Base-by-base conservation (phyloP, 805 yeast species). In the Lipomyces sp. region DNA sequence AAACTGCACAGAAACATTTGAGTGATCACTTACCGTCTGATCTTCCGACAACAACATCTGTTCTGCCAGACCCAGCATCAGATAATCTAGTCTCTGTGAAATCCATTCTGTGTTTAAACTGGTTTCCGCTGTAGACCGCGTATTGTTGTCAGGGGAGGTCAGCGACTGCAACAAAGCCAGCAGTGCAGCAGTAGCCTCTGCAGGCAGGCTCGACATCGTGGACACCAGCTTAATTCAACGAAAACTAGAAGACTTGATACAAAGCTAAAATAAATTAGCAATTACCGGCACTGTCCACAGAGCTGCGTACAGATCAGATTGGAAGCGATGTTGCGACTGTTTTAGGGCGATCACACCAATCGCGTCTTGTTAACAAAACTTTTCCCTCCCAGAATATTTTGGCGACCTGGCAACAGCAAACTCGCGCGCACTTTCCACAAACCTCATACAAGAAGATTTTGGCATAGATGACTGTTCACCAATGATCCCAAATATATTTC, bases 71-170 rank as follows among this genome's bases (percentile, higher is more conserved):
- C 91, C 95, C 2, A 89, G 81, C 66, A 94, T 81, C 56, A 94
- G 80, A 65, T 87, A 77, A 71, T 89, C 93, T 57, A 90, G 89
- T 64, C 87, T 86, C 45, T 85, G 87, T 53, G 82, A 83, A 33
- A 88, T 84, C 98, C 98, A 95, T 35, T 89, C 90, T 11, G 82
- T 80, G 73, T 89, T 90, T 60, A 95, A 81, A 15, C 83, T 80
- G 64, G 81, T 82, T 76, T 94, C 99, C 7, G 98, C 98, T 34
- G 81, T 83, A 6, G 93, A 80, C 75, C 99, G 89, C 45, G 84
- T 77, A 11, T 80, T 74, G 76, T 94, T 93, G 73, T 93, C 92
- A 7, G 96, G 82, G 4, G 98, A 89, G 7, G 92, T 84, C 69
- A 94, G 84, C 24, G 88, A 91, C 69, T 80, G 78, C 45, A 92